Conservation (phyloP, 768 basidiomycete species). For the Russula emetica region DNA sequence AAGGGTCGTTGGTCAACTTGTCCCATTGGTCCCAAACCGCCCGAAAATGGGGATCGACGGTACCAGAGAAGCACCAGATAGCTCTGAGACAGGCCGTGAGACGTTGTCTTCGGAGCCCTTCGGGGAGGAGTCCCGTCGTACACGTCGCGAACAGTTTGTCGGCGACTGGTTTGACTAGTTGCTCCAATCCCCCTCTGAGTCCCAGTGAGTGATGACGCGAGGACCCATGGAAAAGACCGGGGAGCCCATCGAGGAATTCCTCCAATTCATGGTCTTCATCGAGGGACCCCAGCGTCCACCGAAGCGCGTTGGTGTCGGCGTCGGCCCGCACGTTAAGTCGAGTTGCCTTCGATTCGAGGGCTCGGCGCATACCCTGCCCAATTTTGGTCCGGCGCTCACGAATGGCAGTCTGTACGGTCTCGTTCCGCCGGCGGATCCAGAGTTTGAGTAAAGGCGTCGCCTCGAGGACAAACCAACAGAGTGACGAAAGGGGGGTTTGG, state of each 20-base stretch:
- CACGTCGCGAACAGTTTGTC: slow-evolving; percentile 10
- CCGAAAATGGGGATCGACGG: slow-evolving; percentile 6
- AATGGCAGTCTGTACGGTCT: not conserved
- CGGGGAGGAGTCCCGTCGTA: slow-evolving; percentile 12
- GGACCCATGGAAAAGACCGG: slow-evolving; percentile 8
- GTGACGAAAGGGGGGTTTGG: slow-evolving; percentile 22
- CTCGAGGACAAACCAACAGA: slow-evolving; percentile 8
- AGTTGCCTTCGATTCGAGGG: slow-evolving; percentile 8
- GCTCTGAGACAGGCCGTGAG: slow-evolving; percentile 11
- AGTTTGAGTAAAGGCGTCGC: slow-evolving; percentile 7
- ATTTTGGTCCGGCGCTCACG: slow-evolving; percentile 7
- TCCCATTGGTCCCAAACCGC: slow-evolving; percentile 11
- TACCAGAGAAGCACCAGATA: slow-evolving; percentile 11
- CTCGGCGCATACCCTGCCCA: slow-evolving; percentile 8
- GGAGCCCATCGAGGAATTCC: slow-evolving; percentile 17
- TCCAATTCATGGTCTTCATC: slow-evolving; percentile 21
- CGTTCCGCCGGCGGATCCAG: slow-evolving; percentile 3
- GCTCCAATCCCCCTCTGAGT: slow-evolving; percentile 1
- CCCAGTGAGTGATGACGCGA: not conserved
- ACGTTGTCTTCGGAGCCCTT: slow-evolving; percentile 6
- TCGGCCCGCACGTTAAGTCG: not conserved
- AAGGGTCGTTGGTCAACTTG: slow-evolving; percentile 2
- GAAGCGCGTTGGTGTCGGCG: slow-evolving; percentile 4
- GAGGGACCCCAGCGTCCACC: slow-evolving; percentile 14
- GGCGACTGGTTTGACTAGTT: not conserved